Evolutionary conservation across 176 grass and related monocot genomes (phyloP).

Genomic region (Paspalum notatum): DNA sequence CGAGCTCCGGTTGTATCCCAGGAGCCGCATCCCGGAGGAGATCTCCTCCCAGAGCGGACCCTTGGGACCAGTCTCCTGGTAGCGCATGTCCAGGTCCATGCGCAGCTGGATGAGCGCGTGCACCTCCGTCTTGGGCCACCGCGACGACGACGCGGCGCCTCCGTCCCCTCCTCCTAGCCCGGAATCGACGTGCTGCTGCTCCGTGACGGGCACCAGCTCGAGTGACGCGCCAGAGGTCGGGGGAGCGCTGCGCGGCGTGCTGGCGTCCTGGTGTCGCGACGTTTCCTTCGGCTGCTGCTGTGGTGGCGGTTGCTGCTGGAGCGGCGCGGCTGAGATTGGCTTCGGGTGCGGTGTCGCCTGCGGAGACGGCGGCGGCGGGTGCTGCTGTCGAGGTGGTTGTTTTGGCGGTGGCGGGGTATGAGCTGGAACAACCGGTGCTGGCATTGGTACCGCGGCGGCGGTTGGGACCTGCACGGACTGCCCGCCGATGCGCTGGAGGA

Average conservation of each 20-base stretch:
- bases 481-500: conserved; percentile 79
- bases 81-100: conserved; percentile 72
- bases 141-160: conserved; percentile 61
- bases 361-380: neutral
- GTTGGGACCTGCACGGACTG: conserved; percentile 47
- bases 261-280: conserved; percentile 33
- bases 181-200: conserved; percentile 38
- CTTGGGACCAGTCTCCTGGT: conserved; percentile 78
- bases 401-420: conserved; percentile 31
- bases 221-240: conserved; percentile 44
- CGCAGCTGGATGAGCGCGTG: conserved; percentile 85
- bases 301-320: conserved; percentile 51
- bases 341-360: conserved; percentile 18
- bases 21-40: conserved; percentile 66
- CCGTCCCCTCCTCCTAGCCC: conserved; percentile 32
- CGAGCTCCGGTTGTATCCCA: conserved; percentile 83
- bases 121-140: conserved; percentile 95
- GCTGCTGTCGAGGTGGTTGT: conserved; percentile 43
- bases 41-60: conserved; percentile 97
- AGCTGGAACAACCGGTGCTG: conserved; percentile 21
- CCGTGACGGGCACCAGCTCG: conserved; percentile 32
- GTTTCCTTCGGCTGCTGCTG: conserved; percentile 32
- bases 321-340: conserved; percentile 46
- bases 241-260: conserved; percentile 18
- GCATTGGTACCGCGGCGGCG: conserved; percentile 18